phyloP scores from a whole-genome alignment of 495 filamentous ascomycete genomes.

The Trichoderma reesei region DNA sequence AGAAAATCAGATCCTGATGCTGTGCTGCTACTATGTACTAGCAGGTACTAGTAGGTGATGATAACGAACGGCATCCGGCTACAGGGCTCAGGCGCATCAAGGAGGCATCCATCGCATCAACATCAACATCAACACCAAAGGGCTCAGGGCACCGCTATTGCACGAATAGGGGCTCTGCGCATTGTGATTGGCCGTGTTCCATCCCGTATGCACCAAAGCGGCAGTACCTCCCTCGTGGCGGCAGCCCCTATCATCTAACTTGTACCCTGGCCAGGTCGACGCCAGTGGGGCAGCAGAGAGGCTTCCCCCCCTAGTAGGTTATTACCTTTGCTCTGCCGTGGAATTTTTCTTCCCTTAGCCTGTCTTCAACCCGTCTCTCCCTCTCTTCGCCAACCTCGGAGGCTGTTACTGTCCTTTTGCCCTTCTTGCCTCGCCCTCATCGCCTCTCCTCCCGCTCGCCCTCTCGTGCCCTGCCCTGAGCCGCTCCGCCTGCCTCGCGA shows the following conservation, averaged over 20 bases:
- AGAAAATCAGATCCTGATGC: no score
- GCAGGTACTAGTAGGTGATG: no score
- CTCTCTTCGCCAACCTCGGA: background rate
- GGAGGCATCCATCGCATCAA: no score
- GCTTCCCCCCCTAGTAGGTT: slow-evolving; percentile 6
- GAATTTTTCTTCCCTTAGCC: slow-evolving; percentile 8
- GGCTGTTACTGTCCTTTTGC: background rate
- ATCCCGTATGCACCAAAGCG: background rate
- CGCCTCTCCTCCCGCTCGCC: background rate
- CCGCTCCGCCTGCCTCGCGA: background rate
- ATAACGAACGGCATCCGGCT: no score
- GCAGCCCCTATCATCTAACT: slow-evolving; percentile 2
- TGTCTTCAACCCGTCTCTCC: background rate
- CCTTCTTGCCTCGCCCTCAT: background rate
- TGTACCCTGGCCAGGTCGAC: background rate
- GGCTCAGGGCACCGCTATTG: no score
- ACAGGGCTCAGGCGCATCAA: no score
- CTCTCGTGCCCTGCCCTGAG: slow-evolving; percentile 1
- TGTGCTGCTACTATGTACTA: no score
- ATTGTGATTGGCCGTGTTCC: background rate
- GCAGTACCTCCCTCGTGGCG: background rate
- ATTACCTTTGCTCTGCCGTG: slow-evolving; percentile 6
- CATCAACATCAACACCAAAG: no score
- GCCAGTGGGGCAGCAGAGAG: slow-evolving; percentile 3
- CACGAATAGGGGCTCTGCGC: slow-evolving; percentile 4